Evolutionary conservation across 2,329 filamentous ascomycete genomes (phyloP).

Genomic region (Erysiphe pisi): DNA sequence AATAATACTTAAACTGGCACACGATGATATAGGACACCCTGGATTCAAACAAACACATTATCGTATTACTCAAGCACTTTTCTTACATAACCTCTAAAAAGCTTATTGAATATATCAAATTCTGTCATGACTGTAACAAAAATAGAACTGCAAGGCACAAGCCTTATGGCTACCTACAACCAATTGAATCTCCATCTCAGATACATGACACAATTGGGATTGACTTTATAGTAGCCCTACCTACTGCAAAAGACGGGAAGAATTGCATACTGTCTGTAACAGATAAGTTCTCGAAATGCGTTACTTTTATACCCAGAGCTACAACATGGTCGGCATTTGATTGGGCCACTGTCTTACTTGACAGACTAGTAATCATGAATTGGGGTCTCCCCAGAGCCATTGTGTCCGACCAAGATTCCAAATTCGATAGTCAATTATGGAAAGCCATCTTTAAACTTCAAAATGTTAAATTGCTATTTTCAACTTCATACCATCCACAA

Average conservation of each 20-base stretch:
- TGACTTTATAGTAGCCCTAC: background rate
- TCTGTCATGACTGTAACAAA: background rate
- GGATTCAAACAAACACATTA: background rate
- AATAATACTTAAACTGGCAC: background rate
- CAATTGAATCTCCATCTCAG: background rate
- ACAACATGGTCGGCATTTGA: background rate
- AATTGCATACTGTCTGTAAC: background rate
- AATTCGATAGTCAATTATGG: background rate
- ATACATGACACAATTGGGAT: background rate
- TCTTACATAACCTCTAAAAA: background rate
- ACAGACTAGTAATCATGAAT: background rate
- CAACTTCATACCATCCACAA: background rate
- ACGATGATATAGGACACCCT: slow-evolving; percentile 8
- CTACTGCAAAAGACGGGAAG: background rate
- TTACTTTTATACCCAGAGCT: background rate
- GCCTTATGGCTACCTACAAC: background rate
- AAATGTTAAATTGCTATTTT: background rate
- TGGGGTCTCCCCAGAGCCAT: background rate
- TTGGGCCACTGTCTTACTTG: background rate
- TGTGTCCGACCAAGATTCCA: background rate
- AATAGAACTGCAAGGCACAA: background rate
- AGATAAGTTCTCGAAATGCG: background rate
- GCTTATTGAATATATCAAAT: background rate
- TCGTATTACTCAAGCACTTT: background rate
- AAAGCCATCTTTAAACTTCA: background rate